Evolutionary conservation across 108 stramenopile species (phyloP).

Genomic region (Mayamaea pseudoterrestris): DNA sequence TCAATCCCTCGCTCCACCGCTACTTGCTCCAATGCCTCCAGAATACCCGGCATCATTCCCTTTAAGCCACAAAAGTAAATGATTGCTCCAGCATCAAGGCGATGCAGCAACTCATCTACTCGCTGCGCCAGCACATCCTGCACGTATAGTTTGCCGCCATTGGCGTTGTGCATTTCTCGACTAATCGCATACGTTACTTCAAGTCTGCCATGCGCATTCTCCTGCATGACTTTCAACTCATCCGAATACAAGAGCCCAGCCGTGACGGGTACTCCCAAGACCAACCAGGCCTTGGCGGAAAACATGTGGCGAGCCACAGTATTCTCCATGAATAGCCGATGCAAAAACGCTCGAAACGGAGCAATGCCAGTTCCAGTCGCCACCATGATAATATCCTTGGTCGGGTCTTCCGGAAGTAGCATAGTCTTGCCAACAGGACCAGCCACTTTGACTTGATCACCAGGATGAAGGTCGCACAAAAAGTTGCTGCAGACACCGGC

Average conservation of each 20-base stretch:
- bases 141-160: slow-evolving; percentile 59
- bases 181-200: slow-evolving; percentile 54
- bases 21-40: slow-evolving; percentile 61
- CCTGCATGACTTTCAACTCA: slow-evolving; percentile 64
- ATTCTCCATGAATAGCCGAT: slow-evolving; percentile 74
- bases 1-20: slow-evolving; percentile 37
- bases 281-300: slow-evolving; percentile 57
- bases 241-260: slow-evolving; percentile 66
- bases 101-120: slow-evolving; percentile 46
- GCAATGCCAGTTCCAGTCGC: slow-evolving; percentile 87
- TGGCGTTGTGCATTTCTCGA: slow-evolving; percentile 53
- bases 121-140: slow-evolving; percentile 65
- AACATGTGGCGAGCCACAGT: slow-evolving; percentile 73
- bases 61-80: slow-evolving; percentile 86
- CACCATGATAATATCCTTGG: slow-evolving; percentile 75
- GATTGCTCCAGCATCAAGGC: slow-evolving; percentile 53
- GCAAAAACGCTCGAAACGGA: slow-evolving; percentile 75
- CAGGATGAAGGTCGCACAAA: slow-evolving; percentile 51
- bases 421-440: slow-evolving; percentile 85
- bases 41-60: slow-evolving; percentile 87
- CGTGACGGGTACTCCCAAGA: slow-evolving; percentile 70
- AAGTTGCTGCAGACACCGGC: slow-evolving; percentile 70
- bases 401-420: slow-evolving; percentile 63
- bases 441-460: slow-evolving; percentile 48
- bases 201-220: slow-evolving; percentile 17